Evolutionary conservation across 2,329 filamentous ascomycete genomes (phyloP), one percentile per base, ranked within the genome.

Genomic region (Ceratocystis albifundus): DNA sequence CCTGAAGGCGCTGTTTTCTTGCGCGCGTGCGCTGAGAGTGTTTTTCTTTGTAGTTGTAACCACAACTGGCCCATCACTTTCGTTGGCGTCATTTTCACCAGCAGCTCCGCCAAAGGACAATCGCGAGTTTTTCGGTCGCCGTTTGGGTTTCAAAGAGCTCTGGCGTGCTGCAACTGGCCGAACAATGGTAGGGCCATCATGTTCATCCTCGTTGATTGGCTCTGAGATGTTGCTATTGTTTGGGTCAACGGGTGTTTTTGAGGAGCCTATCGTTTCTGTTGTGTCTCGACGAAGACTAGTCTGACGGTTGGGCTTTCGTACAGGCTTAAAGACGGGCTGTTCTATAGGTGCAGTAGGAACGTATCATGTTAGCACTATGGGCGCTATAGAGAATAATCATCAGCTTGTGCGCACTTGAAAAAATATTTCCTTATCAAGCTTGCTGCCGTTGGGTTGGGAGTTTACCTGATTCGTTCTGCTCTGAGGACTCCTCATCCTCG

Each of bases 41-140:
- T 85, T 83, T 74, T 86, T 90, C 73, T 86, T 90, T 0, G 86
- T 82, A 17, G 15, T 25, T 0, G 83, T 83, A 48, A 84, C 80
- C 0, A 83, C 76, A 63, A 82, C 80, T 1, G 74, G 70, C 0
- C 82, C 81, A 4, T 80, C 82, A 61, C 80, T 78, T 36, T 80
- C 82, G 4, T 78, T 79, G 67, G 81, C 80, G 20, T 80, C 79
- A 8, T 80, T 81, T 61, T 81, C 44, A 2, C 17, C 45, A 7
- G 25, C 80, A 32, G 79, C 79, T 0, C 83, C 82, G 0, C 87
- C 89, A 73, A 96, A 95, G 0, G 90, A 95, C 25, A 95, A 80
- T 5, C 88, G 84, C 2, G 89, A 81, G 17, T 85, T 71, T 2
- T 77, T 74, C 1, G 79, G 85, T 3, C 88, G 87, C 72, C 89